phyloP scores from a whole-genome alignment of 208 protist genomes.

The Trypanosoma brucei region DNA sequence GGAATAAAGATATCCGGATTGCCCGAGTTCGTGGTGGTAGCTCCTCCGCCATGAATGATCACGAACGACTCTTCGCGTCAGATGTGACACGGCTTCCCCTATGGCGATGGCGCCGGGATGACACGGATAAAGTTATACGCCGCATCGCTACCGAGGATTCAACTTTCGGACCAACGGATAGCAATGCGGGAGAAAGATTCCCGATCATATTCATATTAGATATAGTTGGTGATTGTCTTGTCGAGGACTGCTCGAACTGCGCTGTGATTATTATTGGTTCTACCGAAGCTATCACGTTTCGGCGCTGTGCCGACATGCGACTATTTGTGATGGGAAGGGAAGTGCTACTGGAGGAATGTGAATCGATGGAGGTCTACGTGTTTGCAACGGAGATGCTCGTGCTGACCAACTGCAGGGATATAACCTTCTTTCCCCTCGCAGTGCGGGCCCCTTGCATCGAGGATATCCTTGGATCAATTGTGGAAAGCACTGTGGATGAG shows the following conservation, averaged over 20 bases:
- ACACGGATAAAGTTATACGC: not conserved
- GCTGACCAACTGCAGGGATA: conserved; percentile 5
- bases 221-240: conserved; percentile 48
- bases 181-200: conserved; percentile 1
- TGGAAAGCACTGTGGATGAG: conserved; percentile 30
- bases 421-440: conserved; percentile 34
- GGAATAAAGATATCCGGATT: conserved; percentile 47
- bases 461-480: conserved; percentile 37
- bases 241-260: conserved; percentile 68
- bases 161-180: not conserved
- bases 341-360: conserved; percentile 39
- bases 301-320: conserved; percentile 46
- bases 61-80: not conserved
- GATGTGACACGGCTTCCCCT: conserved; percentile 9
- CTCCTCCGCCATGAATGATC: not conserved
- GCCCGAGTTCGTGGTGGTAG: conserved; percentile 40
- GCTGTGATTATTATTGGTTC: conserved; percentile 64
- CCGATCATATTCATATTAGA: conserved; percentile 73
- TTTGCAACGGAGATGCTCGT: conserved; percentile 60
- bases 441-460: conserved; percentile 55
- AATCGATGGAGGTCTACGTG: conserved; percentile 28
- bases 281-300: conserved; percentile 34
- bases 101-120: not conserved
- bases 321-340: conserved; percentile 53
- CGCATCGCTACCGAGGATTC: not conserved